Evolutionary conservation across 108 stramenopile species (phyloP).

Genomic region (Schizochytrium sp.): DNA sequence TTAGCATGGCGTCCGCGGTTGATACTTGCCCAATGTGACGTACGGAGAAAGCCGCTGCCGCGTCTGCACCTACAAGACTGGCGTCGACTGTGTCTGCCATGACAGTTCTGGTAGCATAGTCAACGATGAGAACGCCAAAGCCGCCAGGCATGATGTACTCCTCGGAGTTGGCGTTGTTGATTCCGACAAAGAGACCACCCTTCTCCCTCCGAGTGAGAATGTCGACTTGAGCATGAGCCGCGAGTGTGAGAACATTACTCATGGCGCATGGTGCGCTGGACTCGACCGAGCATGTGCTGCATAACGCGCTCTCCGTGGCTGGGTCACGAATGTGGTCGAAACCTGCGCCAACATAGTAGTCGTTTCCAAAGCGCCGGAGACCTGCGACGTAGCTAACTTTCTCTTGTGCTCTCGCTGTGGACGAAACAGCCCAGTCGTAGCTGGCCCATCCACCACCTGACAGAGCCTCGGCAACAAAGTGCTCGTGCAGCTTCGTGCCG

Average conservation of each 20-base stretch:
- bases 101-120: neutral
- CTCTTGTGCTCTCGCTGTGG: neutral
- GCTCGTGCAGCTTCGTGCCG: neutral
- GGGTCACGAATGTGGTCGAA: neutral
- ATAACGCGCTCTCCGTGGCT: neutral
- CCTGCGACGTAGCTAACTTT: neutral
- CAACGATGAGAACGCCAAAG: neutral
- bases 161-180: neutral
- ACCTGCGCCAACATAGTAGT: neutral
- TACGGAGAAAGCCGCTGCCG: neutral
- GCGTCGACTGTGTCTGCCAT: neutral
- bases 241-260: neutral
- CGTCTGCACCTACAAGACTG: neutral
- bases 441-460: neutral
- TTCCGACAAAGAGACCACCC: neutral
- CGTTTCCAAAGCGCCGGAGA: neutral
- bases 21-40: neutral
- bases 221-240: neutral
- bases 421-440: neutral
- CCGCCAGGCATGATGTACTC: neutral
- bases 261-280: neutral
- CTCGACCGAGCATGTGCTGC: neutral
- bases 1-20: neutral
- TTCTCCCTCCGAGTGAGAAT: neutral
- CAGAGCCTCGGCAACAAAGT: neutral